Evolutionary conservation across 164 flowering plant species (phyloP).

Genomic region (Santalum album): DNA sequence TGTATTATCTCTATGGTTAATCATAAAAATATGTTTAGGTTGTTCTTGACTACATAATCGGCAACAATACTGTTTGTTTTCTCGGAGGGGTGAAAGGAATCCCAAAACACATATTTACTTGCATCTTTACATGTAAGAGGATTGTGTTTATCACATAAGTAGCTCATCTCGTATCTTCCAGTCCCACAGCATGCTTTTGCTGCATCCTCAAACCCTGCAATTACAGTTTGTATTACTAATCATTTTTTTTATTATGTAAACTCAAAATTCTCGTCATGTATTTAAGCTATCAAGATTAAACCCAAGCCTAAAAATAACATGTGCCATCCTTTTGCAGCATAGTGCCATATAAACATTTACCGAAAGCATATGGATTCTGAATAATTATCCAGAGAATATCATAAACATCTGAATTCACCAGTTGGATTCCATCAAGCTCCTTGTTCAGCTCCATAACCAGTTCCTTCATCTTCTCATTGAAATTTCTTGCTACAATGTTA

Average conservation of each 20-base stretch:
- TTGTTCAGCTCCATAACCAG: conserved; percentile 18
- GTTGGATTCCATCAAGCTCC: conserved; percentile 25
- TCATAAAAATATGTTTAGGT: conserved; percentile 26
- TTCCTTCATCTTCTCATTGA: conserved; percentile 27
- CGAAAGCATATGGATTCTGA: conserved; percentile 26
- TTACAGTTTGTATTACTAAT: conserved; percentile 19
- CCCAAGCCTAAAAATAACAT: too few species aligned
- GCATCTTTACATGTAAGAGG: conserved; percentile 25
- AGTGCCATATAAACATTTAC: conserved; percentile 22
- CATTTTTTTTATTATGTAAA: too few species aligned
- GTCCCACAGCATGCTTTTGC: conserved; percentile 28
- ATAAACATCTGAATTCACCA: conserved; percentile 30
- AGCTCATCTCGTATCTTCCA: conserved; percentile 20
- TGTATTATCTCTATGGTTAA: not conserved
- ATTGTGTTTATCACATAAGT: conserved; percentile 11
- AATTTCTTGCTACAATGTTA: conserved; percentile 32
- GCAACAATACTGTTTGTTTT: conserved; percentile 22
- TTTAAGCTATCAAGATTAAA: too few species aligned
- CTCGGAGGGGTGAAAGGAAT: conserved; percentile 29
- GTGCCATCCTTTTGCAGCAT: too few species aligned
- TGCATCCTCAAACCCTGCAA: conserved; percentile 19
- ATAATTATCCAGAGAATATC: conserved; percentile 26
- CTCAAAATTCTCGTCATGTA: too few species aligned
- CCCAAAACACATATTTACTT: conserved; percentile 31
- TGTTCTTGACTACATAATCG: conserved; percentile 20